These are phyloP conservation scores for Taphrina betulina DNA, from an alignment of 1,139 yeast species.

Conservation along the genomic window DNA sequence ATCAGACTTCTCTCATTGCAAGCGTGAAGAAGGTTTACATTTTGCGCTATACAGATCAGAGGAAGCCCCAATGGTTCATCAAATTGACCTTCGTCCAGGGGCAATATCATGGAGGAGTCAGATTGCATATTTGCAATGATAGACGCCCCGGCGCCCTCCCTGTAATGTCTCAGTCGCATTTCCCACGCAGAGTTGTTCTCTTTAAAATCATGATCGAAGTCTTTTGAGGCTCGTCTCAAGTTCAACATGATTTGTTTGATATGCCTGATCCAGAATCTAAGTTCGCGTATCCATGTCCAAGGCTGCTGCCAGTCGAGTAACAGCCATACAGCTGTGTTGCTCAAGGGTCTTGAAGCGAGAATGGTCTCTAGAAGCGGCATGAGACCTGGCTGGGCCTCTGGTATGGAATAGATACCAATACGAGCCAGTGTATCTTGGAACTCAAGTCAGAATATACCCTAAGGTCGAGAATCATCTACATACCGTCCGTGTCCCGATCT, in stretches of 20 bases:
- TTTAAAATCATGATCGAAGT: background rate
- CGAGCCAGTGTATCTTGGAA: conserved; percentile 41
- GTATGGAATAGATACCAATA: conserved; percentile 44
- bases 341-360: too few relatives aligned
- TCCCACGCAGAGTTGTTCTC: background rate
- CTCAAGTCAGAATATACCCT: background rate
- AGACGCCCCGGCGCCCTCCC: conserved; percentile 5
- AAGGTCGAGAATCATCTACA: too few relatives aligned
- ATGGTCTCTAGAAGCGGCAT: too few relatives aligned
- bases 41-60: conserved; percentile 41
- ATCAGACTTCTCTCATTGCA: background rate
- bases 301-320: conserved; percentile 38
- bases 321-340: conserved; percentile 20
- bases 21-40: conserved; percentile 8
- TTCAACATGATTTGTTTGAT: conserved; percentile 28
- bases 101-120: conserved; percentile 37
- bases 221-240: conserved; percentile 14
- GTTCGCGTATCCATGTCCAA: conserved; percentile 36
- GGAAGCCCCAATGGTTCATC: conserved; percentile 44
- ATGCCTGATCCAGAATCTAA: conserved; percentile 30
- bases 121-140: background rate
- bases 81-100: conserved; percentile 44
- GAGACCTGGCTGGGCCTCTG: too few relatives aligned
- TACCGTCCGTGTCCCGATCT: conserved; percentile 44
- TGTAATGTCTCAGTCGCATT: conserved; percentile 12